These are phyloP conservation scores for Annona squamosa DNA, from an alignment of 164 flowering plant genomes.

Conservation along the genomic window DNA sequence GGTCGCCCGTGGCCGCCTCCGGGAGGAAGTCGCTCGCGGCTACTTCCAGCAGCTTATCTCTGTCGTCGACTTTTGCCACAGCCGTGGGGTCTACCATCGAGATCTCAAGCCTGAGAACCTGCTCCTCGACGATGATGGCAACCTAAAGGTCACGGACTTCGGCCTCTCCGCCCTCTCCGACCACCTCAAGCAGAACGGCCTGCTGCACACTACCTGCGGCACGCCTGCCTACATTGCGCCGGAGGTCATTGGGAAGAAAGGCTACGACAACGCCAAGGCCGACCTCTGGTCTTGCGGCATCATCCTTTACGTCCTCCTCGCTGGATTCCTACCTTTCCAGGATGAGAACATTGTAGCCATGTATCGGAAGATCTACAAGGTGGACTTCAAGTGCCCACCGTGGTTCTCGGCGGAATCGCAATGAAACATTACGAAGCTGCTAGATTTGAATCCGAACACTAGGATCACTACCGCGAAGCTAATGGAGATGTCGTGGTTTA, in stretches of 20 bases:
- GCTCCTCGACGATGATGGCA: constrained; percentile 39
- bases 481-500: constrained; percentile 49
- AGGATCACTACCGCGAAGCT: constrained; percentile 35
- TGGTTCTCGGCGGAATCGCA: constrained; percentile 49
- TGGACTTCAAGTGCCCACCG: constrained; percentile 54
- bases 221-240: constrained; percentile 63
- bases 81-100: constrained; percentile 51
- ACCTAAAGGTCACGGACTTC: constrained; percentile 46
- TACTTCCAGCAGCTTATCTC: constrained; percentile 54
- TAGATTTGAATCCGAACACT: constrained; percentile 41
- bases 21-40: constrained; percentile 38
- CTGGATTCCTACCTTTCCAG: constrained; percentile 50
- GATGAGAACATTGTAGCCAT: constrained; percentile 46
- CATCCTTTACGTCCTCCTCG: constrained; percentile 43
- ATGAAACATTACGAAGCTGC: constrained; percentile 30
- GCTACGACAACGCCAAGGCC: constrained; percentile 53
- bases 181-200: constrained; percentile 42
- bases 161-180: constrained; percentile 48
- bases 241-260: constrained; percentile 45
- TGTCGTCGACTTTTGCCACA: constrained; percentile 52
- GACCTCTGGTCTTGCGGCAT: constrained; percentile 63
- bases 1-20: constrained; percentile 36
- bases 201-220: constrained; percentile 53
- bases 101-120: constrained; percentile 52
- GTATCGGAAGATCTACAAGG: constrained; percentile 47